Evolutionary conservation across 305 asterid species (phyloP).

Genomic region (Stenogyne calaminthoides): DNA sequence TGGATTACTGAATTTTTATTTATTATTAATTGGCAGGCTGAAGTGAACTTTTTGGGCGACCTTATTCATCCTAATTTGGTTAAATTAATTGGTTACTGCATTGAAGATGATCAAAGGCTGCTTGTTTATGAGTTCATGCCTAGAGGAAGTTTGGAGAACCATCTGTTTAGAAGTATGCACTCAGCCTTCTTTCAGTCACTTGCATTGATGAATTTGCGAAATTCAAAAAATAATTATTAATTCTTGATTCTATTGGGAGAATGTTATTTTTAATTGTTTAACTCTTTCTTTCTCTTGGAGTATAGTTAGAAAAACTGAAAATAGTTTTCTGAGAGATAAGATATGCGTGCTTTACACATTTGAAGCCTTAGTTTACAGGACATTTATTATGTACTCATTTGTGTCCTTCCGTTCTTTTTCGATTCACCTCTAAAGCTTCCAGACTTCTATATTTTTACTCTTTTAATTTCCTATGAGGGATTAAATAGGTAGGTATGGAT

Average conservation of each 20-base stretch:
- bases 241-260: conserved; percentile 12
- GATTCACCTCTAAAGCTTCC: neutral
- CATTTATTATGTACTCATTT: neutral
- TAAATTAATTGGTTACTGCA: conserved; percentile 88
- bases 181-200: conserved; percentile 24
- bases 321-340: neutral
- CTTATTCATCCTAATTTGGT: conserved; percentile 91
- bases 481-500: neutral
- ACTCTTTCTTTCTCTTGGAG: neutral
- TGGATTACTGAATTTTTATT: conserved; percentile 30
- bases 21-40: conserved; percentile 66
- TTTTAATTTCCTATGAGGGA: neutral
- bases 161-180: conserved; percentile 83
- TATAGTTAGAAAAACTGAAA: neutral
- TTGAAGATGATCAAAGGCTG: conserved; percentile 93
- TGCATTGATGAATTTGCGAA: conserved; percentile 19
- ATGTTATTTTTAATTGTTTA: neutral
- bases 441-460: neutral
- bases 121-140: conserved; percentile 97
- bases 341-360: neutral
- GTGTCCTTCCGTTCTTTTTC: neutral
- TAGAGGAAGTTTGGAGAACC: conserved; percentile 98
- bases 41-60: conserved; percentile 90
- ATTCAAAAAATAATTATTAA: neutral
- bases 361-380: neutral